Conservation (phyloP, 2,329 filamentous ascomycete species). For the Escovopsis sp. region DNA sequence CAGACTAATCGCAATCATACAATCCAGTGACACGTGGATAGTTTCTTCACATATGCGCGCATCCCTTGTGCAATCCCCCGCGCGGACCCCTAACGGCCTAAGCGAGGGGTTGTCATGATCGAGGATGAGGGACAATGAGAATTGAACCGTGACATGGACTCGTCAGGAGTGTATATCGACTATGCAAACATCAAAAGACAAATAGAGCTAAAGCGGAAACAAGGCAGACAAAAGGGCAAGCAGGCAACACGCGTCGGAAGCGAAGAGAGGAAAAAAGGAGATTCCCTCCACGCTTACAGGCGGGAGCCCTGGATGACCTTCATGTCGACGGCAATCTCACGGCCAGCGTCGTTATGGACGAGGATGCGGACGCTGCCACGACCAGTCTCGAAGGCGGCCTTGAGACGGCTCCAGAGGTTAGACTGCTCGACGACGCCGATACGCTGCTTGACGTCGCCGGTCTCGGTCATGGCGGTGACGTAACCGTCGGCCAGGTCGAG, state of each 20-base stretch:
- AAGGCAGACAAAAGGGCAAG: neutral
- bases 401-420: conserved; percentile 67
- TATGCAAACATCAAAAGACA: neutral
- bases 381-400: conserved; percentile 74
- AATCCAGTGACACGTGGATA: neutral
- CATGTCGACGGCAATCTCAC: conserved; percentile 95
- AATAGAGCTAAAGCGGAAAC: conserved; percentile 1
- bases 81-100: conserved; percentile 3
- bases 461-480: conserved; percentile 97
- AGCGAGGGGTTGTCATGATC: neutral
- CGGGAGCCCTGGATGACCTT: conserved; percentile 83
- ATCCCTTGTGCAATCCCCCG: too few relatives aligned
- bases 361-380: conserved; percentile 88
- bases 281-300: conserved; percentile 38
- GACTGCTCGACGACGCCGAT: conserved; percentile 92
- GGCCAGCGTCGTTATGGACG: conserved; percentile 84
- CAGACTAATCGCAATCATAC: conserved; percentile 8
- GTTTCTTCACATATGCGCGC: neutral
- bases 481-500: conserved; percentile 82
- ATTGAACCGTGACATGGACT: conserved; percentile 1
- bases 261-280: too few relatives aligned
- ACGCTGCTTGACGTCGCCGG: conserved; percentile 92
- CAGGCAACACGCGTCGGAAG: too few relatives aligned
- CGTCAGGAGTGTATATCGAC: conserved; percentile 2
- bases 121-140: too few relatives aligned